Evolutionary conservation across 371 early-diverging fungal species (phyloP).

Genomic region (Choanephora cucurbitarum): DNA sequence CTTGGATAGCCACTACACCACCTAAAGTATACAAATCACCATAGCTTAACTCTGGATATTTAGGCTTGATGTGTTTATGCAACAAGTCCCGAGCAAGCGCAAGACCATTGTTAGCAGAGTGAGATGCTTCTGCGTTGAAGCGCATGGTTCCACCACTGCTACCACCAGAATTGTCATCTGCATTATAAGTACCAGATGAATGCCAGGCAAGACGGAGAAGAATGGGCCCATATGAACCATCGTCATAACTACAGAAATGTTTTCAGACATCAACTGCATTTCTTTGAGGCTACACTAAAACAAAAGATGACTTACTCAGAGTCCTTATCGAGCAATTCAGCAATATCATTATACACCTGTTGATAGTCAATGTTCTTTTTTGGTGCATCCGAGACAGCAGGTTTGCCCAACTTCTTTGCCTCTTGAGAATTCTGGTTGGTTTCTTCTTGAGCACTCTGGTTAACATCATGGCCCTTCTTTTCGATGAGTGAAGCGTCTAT

Average conservation of each 20-base stretch:
- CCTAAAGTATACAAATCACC: constrained; percentile 82
- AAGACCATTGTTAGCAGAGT: constrained; percentile 83
- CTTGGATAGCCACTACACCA: constrained; percentile 31
- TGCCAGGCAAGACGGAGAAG: constrained; percentile 83
- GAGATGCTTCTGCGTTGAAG: constrained; percentile 57
- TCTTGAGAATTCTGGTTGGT: neutral
- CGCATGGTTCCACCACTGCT: constrained; percentile 84
- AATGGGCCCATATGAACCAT: constrained; percentile 26
- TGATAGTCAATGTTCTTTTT: constrained; percentile 26
- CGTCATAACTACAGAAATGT: constrained; percentile 20
- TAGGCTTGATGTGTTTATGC: constrained; percentile 68
- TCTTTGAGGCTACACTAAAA: too few relatives aligned
- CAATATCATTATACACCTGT: constrained; percentile 29
- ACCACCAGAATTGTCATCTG: constrained; percentile 69
- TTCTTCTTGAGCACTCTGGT: neutral
- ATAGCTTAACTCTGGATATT: constrained; percentile 72
- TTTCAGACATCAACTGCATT: too few relatives aligned
- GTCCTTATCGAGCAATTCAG: constrained; percentile 19
- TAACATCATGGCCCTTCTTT: neutral
- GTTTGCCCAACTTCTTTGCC: neutral
- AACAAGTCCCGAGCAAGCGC: constrained; percentile 68
- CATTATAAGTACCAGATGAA: constrained; percentile 78
- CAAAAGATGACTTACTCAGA: constrained; percentile 27
- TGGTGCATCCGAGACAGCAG: neutral
- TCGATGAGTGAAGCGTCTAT: neutral